phyloP scores from a whole-genome alignment of 2,329 filamentous ascomycete species.

The Kalaharituber pfeilii region DNA sequence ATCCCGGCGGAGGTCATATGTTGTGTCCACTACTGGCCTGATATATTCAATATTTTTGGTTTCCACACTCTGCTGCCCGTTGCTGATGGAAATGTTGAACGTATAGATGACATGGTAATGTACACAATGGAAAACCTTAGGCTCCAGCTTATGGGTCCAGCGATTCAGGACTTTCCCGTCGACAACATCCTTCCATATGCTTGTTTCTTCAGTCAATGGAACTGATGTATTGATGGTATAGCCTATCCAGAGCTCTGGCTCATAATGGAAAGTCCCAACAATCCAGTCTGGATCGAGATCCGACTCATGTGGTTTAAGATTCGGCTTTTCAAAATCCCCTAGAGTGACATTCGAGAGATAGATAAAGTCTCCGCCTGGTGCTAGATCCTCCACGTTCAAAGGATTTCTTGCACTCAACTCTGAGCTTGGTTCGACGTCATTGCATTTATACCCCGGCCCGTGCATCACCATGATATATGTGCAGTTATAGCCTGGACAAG shows the following conservation, averaged over 20 bases:
- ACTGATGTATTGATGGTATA: conserved; percentile 22
- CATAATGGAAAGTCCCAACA: conserved; percentile 27
- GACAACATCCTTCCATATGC: not conserved
- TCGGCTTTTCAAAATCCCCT: not conserved
- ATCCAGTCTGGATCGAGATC: not conserved
- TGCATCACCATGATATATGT: conserved; percentile 27
- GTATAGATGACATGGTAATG: conserved; percentile 28
- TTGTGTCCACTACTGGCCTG: conserved; percentile 26
- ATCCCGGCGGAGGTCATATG: conserved; percentile 26
- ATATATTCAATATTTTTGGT: conserved; percentile 23
- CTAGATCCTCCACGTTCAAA: conserved; percentile 24
- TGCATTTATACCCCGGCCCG: conserved; percentile 30
- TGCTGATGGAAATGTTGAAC: conserved; percentile 26
- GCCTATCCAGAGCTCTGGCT: conserved; percentile 30
- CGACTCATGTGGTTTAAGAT: not conserved
- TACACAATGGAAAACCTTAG: conserved; percentile 28
- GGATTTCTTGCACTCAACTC: conserved; percentile 24
- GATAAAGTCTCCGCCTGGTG: conserved; percentile 23
- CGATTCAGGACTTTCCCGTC: conserved; percentile 14
- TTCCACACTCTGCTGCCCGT: conserved; percentile 23
- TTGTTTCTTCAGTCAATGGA: not conserved
- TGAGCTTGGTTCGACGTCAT: conserved; percentile 22
- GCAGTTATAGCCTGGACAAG: conserved; percentile 29
- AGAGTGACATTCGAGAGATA: not conserved
- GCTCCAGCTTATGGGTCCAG: conserved; percentile 24